Evolutionary conservation across 192 early-diverging fungal genomes (phyloP).

Genomic region (Coemansia sp.): DNA sequence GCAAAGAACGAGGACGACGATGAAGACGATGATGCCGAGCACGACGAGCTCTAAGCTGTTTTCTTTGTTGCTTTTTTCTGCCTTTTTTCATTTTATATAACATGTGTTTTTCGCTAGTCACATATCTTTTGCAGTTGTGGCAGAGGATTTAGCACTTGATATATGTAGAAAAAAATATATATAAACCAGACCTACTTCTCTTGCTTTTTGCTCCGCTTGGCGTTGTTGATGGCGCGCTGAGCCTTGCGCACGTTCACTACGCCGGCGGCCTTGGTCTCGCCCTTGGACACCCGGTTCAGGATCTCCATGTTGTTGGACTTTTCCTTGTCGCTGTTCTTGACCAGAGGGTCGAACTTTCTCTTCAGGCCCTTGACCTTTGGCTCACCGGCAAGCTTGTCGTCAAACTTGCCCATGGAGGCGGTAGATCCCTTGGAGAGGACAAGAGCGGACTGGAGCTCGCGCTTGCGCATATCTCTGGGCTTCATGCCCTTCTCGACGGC

Average conservation of each 20-base stretch:
- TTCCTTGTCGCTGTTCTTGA: conserved; percentile 66
- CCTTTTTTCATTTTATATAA: background rate
- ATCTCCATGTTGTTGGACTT: conserved; percentile 72
- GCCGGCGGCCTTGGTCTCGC: conserved; percentile 31
- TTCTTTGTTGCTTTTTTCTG: background rate
- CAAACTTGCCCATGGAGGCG: conserved; percentile 92
- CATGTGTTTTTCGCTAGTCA: background rate
- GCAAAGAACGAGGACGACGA: conserved; percentile 62
- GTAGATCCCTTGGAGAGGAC: conserved; percentile 81
- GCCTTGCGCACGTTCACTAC: conserved; percentile 58
- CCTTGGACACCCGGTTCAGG: conserved; percentile 67
- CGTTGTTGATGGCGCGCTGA: conserved; percentile 51
- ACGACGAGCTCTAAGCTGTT: conserved; percentile 57
- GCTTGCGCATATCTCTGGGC: conserved; percentile 66
- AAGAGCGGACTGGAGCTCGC: conserved; percentile 72
- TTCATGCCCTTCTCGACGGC: conserved; percentile 60
- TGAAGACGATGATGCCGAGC: conserved; percentile 46
- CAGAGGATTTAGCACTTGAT: background rate
- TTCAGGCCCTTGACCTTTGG: conserved; percentile 81
- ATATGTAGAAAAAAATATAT: background rate
- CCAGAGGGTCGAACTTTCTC: conserved; percentile 70
- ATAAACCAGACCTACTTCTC: background rate
- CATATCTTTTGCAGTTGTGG: background rate
- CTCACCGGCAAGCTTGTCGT: conserved; percentile 79
- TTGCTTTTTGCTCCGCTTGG: conserved; percentile 39